Evolutionary conservation across 345 rosid species (phyloP).

Genomic region (Melaleuca alternifolia): DNA sequence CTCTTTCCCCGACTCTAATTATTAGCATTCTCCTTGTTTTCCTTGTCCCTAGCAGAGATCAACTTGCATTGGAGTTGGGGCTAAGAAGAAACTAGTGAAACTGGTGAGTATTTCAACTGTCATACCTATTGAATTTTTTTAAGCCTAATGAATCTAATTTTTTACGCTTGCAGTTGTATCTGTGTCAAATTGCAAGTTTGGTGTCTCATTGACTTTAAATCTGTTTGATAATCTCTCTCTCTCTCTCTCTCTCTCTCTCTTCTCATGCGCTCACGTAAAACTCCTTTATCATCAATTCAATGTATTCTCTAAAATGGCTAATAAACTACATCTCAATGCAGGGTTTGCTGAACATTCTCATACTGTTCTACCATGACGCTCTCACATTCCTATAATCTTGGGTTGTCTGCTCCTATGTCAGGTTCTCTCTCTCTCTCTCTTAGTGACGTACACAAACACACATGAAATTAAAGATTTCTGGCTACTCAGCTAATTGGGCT

Average conservation of each 20-base stretch:
- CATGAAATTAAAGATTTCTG: not conserved
- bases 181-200: not conserved
- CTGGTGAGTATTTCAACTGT: not conserved
- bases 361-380: not conserved
- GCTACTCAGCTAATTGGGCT: not conserved
- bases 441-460: no score
- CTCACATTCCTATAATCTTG: not conserved
- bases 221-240: not conserved
- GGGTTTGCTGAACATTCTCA: not conserved
- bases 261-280: not conserved
- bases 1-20: not conserved
- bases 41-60: not conserved
- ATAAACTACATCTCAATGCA: not conserved
- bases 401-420: not conserved
- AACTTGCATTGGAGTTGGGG: not conserved
- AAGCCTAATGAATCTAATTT: not conserved
- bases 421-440: not conserved
- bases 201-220: not conserved
- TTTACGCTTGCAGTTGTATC: not conserved
- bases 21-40: not conserved
- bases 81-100: not conserved
- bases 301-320: not conserved
- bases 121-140: not conserved
- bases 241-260: not conserved
- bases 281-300: not conserved